phyloP scores from a whole-genome alignment of 441 rosid genomes.

The Rhodomyrtus psidioides region DNA sequence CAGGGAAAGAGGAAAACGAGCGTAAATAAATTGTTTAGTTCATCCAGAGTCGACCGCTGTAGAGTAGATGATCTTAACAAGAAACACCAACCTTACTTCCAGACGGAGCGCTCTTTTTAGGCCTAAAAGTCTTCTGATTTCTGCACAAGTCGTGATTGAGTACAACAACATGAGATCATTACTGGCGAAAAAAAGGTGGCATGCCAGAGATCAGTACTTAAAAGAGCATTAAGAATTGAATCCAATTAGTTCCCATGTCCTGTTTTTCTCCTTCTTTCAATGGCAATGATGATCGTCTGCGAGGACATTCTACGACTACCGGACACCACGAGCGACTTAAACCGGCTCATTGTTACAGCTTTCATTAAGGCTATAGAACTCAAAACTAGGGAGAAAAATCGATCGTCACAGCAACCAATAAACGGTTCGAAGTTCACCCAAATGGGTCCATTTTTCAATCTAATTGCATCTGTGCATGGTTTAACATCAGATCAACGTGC shows the following conservation, averaged over 20 bases:
- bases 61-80: neutral
- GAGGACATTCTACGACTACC: neutral
- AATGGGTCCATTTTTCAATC: neutral
- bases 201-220: neutral
- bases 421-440: neutral
- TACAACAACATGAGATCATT: neutral
- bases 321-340: neutral
- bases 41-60: neutral
- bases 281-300: neutral
- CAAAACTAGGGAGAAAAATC: neutral
- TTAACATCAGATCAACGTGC: neutral
- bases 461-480: neutral
- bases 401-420: neutral
- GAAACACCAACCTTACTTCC: slow-evolving; percentile 41
- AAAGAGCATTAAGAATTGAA: neutral
- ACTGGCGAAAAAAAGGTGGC: neutral
- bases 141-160: slow-evolving; percentile 17
- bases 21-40: neutral
- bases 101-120: slow-evolving; percentile 62
- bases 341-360: neutral
- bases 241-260: neutral
- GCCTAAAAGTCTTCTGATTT: slow-evolving; percentile 65
- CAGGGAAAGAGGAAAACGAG: neutral
- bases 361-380: neutral
- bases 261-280: neutral